These are phyloP conservation scores for Syzygium jambos DNA, from an alignment of 345 rosid species.

Conservation along the genomic window DNA sequence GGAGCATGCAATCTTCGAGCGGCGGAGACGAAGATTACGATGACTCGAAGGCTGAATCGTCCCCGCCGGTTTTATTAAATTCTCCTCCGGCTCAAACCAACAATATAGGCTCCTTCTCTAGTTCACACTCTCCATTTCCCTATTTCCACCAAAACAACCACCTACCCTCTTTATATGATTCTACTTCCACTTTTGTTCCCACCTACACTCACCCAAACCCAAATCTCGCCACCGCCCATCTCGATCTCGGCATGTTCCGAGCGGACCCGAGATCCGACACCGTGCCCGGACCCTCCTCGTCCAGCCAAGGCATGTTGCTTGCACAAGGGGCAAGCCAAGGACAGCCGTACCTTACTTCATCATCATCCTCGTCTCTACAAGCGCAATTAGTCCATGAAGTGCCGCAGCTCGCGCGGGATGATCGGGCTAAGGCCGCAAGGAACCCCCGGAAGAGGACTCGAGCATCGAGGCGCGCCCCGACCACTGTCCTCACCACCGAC, in stretches of 20 bases:
- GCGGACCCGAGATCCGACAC: background rate
- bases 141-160: slow-evolving; percentile 1
- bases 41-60: slow-evolving; percentile 37
- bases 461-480: slow-evolving; percentile 85
- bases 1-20: slow-evolving; percentile 68
- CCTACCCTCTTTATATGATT: background rate
- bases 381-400: background rate
- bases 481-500: slow-evolving; percentile 86
- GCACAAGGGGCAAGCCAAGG: slow-evolving; percentile 16
- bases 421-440: slow-evolving; percentile 10
- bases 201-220: background rate
- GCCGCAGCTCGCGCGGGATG: slow-evolving; percentile 2
- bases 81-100: background rate
- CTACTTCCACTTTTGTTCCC: background rate
- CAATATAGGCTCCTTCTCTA: slow-evolving; percentile 11
- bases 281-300: background rate
- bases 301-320: slow-evolving; percentile 3
- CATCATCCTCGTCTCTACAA: background rate
- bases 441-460: slow-evolving; percentile 83
- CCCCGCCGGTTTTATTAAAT: slow-evolving; percentile 17
- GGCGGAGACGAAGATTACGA: slow-evolving; percentile 53
- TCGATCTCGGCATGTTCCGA: background rate
- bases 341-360: slow-evolving; percentile 4
- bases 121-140: background rate
- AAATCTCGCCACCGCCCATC: background rate